These are phyloP conservation scores for Ganoderma boninense DNA, from an alignment of 1,284 basidiomycete genomes.

Conservation along the genomic window DNA sequence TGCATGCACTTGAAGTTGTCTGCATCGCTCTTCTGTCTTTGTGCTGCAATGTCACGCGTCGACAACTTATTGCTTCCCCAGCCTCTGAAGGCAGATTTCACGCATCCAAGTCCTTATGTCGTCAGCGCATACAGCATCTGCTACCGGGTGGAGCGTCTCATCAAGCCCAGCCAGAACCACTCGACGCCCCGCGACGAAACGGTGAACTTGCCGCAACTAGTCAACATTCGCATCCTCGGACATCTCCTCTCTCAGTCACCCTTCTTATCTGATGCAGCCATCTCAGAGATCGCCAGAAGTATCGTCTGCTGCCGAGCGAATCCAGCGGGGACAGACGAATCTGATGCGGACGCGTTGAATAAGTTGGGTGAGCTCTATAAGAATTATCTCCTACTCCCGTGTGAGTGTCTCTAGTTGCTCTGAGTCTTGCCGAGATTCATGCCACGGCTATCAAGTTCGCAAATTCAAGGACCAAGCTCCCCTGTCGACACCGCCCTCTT, in stretches of 20 bases:
- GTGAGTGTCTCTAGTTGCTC: background rate
- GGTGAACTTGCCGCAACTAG: background rate
- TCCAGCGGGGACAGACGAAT: background rate
- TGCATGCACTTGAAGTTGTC: too few species aligned
- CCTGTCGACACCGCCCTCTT: background rate
- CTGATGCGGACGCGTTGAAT: too few species aligned
- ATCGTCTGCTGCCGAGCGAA: background rate
- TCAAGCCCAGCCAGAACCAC: background rate
- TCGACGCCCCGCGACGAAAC: background rate
- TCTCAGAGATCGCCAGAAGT: background rate
- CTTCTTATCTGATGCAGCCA: background rate
- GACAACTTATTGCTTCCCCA: too few species aligned
- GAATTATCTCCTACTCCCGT: background rate
- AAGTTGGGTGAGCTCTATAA: too few species aligned
- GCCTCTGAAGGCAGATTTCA: background rate
- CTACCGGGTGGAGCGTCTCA: background rate
- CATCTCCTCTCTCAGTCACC: background rate
- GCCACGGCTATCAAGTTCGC: background rate
- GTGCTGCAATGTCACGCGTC: too few species aligned
- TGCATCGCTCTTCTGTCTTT: too few species aligned
- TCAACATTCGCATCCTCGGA: slow-evolving; percentile 5
- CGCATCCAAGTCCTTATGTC: background rate
- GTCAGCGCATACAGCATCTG: too few species aligned
- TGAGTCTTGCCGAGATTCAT: background rate
- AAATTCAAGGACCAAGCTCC: background rate